A percentile compares a stretch with the other conserved stretches of the same genome.
These are phyloP conservation scores for Paramecium sexaurelia DNA, from an alignment of 73 alveolate genomes.

Conservation along the genomic window DNA sequence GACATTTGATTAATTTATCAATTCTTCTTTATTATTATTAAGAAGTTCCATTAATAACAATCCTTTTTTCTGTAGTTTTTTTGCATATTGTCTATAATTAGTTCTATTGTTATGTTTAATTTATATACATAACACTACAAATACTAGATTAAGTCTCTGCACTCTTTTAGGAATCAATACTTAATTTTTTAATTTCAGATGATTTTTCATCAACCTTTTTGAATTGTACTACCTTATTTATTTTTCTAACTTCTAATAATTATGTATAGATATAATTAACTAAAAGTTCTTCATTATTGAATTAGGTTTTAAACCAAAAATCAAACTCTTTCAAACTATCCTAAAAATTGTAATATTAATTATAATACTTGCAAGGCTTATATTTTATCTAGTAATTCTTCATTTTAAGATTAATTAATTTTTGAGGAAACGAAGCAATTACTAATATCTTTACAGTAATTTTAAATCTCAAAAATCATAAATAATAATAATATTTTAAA, in stretches of 20 bases:
- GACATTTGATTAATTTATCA: neutral
- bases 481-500: neutral
- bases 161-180: neutral
- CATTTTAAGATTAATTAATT: neutral
- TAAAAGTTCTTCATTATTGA: slow-evolving; percentile 22
- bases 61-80: neutral
- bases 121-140: neutral
- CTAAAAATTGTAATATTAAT: neutral
- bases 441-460: neutral
- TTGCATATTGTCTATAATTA: neutral
- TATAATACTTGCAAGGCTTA: neutral
- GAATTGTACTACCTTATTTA: neutral
- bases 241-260: neutral
- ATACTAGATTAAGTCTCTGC: neutral
- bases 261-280: neutral
- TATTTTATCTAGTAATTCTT: neutral
- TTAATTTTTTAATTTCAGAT: neutral
- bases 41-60: neutral
- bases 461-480: neutral
- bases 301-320: neutral
- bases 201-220: neutral
- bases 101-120: neutral
- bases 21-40: neutral
- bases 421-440: neutral
- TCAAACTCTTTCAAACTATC: neutral